Percentiles rank a stretch among this genome's conserved stretches.
These are phyloP conservation scores for Lachnellula arida DNA, from an alignment of 2,329 filamentous ascomycete genomes.

Conservation along the genomic window DNA sequence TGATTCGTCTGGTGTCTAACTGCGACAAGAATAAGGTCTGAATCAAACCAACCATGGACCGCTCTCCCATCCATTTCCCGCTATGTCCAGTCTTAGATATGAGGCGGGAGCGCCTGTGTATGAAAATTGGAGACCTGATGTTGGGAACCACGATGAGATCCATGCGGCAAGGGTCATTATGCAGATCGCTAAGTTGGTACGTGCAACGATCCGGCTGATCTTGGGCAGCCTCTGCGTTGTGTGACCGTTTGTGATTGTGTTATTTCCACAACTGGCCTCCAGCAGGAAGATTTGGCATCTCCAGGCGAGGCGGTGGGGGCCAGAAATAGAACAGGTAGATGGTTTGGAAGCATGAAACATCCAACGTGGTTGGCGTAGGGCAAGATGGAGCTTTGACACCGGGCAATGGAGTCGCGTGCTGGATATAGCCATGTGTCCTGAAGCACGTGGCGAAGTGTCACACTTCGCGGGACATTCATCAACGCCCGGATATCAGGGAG, in stretches of 20 bases:
- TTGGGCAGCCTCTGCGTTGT: slow-evolving; percentile 1
- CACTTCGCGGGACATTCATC: background rate
- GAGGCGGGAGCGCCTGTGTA: background rate
- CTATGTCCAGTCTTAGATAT: background rate
- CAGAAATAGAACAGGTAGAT: background rate
- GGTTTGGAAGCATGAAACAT: background rate
- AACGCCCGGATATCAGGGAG: background rate
- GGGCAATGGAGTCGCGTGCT: background rate
- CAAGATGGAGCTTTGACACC: background rate
- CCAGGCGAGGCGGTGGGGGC: background rate
- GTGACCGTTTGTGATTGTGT: slow-evolving; percentile 14
- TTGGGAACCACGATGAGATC: slow-evolving; percentile 4
- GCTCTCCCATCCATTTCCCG: background rate
- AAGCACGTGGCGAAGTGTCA: background rate
- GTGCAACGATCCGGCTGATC: slow-evolving; percentile 12
- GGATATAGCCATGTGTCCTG: background rate
- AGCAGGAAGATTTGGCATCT: background rate
- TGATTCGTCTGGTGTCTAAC: slow-evolving; percentile 6
- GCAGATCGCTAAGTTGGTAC: slow-evolving; percentile 8
- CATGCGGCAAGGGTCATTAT: slow-evolving; percentile 9
- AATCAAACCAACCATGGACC: slow-evolving; percentile 6
- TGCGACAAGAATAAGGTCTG: background rate
- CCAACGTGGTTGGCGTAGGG: slow-evolving; percentile 8
- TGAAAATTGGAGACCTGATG: slow-evolving; percentile 15
- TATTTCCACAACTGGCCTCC: slow-evolving; percentile 11